Evolutionary conservation across 2,329 filamentous ascomycete species (phyloP), one percentile per base, ranked within the genome.

Genomic region (Aspergillus fischeri): DNA sequence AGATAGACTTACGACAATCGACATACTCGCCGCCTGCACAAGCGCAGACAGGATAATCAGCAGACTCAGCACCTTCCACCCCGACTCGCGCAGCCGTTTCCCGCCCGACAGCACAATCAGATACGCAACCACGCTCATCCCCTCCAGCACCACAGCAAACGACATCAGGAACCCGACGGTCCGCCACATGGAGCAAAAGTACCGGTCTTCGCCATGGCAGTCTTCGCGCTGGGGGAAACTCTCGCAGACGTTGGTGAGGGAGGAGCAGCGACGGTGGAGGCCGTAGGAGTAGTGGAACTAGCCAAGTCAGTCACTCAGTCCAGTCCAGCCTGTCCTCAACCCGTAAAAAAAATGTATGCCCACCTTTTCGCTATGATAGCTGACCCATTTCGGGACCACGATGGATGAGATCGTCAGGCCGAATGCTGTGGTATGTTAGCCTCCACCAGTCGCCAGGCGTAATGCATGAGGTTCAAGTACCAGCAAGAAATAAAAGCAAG

Each of bases 171-270:
- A 97, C 25, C 90, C 92, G 38, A 91, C 86, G 27, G 86, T 91
- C 58, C 90, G 84, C 93, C 93, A 99, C 82, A 95, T 89, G 66
- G 86, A 89, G 80, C 94, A 97, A 77, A 97, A 97, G 68, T 86
- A 85, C 52, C 85, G 82, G 65, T 87, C 83, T 53, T 85, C 83
- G 65, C 81, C 82, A 55, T 79, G 77, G 74, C 90, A 93, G 70
- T 91, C 86, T 56, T 83, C 79, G 54, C 82, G 77, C 62, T 81
- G 80, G 3, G 91, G 91, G 73, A 92, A 94, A 60, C 72, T 72
- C 49, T 77, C 70, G 63, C 75, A 76, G 28, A 68, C 74, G 51
- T 84, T 80, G 48, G 83, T 83, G 57, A 90, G 78, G 57, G 84
- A 88, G 54, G 87, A 89, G 77, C 93, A 99, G 71, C 86, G 86